Conservation (phyloP, 2,329 filamentous ascomycete genomes). For the Cytospora piceae region DNA sequence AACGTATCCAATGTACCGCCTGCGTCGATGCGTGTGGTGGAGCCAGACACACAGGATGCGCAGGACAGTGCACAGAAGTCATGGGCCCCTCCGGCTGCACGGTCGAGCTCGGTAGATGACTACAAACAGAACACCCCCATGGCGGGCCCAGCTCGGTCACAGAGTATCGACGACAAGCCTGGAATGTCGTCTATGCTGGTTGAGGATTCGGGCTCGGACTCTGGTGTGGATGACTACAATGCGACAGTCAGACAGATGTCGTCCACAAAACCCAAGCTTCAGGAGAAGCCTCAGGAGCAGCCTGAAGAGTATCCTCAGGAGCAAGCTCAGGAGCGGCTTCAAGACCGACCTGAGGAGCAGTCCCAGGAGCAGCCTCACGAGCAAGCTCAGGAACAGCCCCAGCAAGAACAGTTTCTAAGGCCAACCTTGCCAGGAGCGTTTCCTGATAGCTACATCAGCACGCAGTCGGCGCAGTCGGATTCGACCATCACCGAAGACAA, state of each 20-base stretch:
- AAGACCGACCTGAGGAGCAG: constrained; percentile 26
- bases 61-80: constrained; percentile 38
- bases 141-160: constrained; percentile 45
- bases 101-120: constrained; percentile 46
- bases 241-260: constrained; percentile 37
- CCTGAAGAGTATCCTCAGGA: constrained; percentile 33
- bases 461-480: constrained; percentile 38
- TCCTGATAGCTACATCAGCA: constrained; percentile 46
- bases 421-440: constrained; percentile 46
- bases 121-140: constrained; percentile 49
- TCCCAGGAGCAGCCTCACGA: constrained; percentile 39
- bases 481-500: constrained; percentile 38
- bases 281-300: constrained; percentile 29
- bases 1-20: constrained; percentile 61
- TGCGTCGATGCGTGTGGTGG: constrained; percentile 62
- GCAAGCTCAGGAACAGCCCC: constrained; percentile 3
- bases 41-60: constrained; percentile 52
- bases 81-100: constrained; percentile 39
- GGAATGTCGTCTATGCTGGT: constrained; percentile 67
- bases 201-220: constrained; percentile 74
- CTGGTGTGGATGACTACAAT: constrained; percentile 53
- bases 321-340: background rate
- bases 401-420: constrained; percentile 32
- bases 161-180: constrained; percentile 52
- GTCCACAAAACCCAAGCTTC: constrained; percentile 31